Base-by-base conservation (phyloP, 169 alveolate genomes). In the Eimeria necatrix region DNA sequence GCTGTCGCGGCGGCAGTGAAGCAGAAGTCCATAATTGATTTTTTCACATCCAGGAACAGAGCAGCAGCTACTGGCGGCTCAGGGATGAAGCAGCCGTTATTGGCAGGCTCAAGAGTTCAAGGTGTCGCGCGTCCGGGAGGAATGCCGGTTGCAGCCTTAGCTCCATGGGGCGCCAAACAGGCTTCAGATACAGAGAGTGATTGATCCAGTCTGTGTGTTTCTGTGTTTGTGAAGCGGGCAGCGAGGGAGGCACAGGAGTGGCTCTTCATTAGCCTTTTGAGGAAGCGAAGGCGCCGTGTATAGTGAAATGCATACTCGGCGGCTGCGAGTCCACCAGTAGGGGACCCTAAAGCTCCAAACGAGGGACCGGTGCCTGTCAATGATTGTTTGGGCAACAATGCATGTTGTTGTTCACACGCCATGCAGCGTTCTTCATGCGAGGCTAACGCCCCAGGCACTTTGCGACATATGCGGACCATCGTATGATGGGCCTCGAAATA, bases 1-100 rank as follows among this genome's bases (percentile, higher is more conserved):
- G 92, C 95, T 10, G 78, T 52, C 32, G 80, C 87, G 5, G 84
- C 89, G 7, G 91, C 95, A 20, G 64, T 64, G 4, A 78, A 92
- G 41, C 95, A 92, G 80, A 78, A 92, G 87, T 81, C 95, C 51
- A 92, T 92, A 16, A 78, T 92, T 14, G 95, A 92, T 20, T 92
- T 92, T 24, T 92, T 92, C 87, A 61, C 60, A 32, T 71, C 95
- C 18, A 78, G 93, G 80, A 92, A 78, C 80, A 81, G 74, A 64
- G 87, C 78, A 60, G 93, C 92, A 12, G 92, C 92, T 48, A 32
- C 92, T 5, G 92, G 81, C 22, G 49, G 22, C 22, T 53, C 80
- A 2, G 92, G 92, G 51, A 14, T 60, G 49, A 56, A 85, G 61
- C 92, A 56, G 80, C 80, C 80, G 24, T 20, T 59, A 48, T 49